These are phyloP conservation scores for Parastagonospora nodorum DNA, from an alignment of 2,329 filamentous ascomycete species.

Conservation along the genomic window DNA sequence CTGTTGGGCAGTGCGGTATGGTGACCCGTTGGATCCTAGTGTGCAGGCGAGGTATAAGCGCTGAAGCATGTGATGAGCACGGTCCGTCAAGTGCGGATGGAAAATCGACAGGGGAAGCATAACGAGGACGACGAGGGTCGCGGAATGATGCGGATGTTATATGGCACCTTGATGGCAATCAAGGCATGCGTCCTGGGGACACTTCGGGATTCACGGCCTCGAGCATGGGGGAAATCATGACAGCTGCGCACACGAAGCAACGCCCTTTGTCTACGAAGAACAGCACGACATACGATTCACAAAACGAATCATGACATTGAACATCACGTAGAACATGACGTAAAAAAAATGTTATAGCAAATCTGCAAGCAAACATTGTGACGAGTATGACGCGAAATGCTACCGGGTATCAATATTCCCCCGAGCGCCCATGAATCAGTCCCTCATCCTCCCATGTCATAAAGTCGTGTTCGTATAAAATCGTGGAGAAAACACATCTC, in stretches of 20 bases:
- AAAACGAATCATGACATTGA: no score
- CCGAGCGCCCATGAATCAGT: not conserved
- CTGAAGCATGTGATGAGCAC: slow-evolving; percentile 15
- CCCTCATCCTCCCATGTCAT: not conserved
- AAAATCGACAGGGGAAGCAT: not conserved
- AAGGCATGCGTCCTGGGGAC: not conserved
- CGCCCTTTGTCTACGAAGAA: no score
- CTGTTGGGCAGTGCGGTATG: slow-evolving; percentile 33
- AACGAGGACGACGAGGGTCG: not conserved
- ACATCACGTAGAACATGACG: no score
- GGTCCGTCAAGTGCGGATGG: not conserved
- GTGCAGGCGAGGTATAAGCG: slow-evolving; percentile 31
- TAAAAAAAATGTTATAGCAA: no score
- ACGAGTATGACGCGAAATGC: no score
- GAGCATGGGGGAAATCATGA: no score
- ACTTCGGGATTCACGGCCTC: no score
- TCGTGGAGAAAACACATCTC: no score
- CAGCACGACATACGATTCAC: no score
- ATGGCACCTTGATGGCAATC: no score
- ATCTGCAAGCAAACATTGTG: no score
- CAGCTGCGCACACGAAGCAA: not conserved
- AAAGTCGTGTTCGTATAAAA: not conserved
- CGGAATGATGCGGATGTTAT: not conserved
- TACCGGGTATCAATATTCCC: no score
- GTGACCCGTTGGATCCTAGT: slow-evolving; percentile 42